Conservation (phyloP, 306 rosid species). For the Senna siamea region DNA sequence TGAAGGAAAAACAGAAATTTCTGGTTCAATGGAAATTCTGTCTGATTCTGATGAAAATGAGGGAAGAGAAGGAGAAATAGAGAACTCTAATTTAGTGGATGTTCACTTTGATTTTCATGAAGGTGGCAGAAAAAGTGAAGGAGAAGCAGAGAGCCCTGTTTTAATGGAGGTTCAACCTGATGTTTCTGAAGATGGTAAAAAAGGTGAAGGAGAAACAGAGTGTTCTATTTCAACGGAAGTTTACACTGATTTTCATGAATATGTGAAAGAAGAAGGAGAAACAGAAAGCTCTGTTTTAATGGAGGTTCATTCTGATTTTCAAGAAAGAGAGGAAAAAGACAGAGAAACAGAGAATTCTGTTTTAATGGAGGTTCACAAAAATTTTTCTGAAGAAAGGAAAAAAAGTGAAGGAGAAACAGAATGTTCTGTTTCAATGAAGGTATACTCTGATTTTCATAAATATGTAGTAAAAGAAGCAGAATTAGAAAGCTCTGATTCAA, state of each 20-base stretch:
- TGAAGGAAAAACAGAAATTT: slow-evolving; percentile 13
- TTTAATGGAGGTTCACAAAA: too few species aligned
- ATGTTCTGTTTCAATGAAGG: slow-evolving; percentile 26
- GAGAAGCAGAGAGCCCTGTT: slow-evolving; percentile 37
- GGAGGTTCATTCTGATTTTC: not conserved
- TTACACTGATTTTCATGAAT: not conserved
- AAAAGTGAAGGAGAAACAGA: slow-evolving; percentile 33
- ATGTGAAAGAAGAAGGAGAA: slow-evolving; percentile 1
- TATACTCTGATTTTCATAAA: not conserved
- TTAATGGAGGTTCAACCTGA: slow-evolving; percentile 7
- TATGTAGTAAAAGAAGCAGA: not conserved
- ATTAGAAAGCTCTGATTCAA: slow-evolving; percentile 23
- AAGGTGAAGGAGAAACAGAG: slow-evolving; percentile 32
- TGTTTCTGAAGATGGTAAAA: not conserved
- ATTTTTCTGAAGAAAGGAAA: not conserved
- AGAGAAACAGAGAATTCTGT: slow-evolving; percentile 1
- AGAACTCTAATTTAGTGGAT: slow-evolving; percentile 21
- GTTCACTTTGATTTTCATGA: not conserved
- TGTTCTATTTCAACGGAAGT: slow-evolving; percentile 21
- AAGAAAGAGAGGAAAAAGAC: not conserved
- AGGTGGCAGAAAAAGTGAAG: not conserved
- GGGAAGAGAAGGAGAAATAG: slow-evolving; percentile 5
- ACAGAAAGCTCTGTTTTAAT: slow-evolving; percentile 35
- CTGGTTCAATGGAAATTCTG: slow-evolving; percentile 10
- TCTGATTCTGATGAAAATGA: not conserved